Conservation (phyloP, 2,329 filamentous ascomycete species). For the Epichloe glyceriae region DNA sequence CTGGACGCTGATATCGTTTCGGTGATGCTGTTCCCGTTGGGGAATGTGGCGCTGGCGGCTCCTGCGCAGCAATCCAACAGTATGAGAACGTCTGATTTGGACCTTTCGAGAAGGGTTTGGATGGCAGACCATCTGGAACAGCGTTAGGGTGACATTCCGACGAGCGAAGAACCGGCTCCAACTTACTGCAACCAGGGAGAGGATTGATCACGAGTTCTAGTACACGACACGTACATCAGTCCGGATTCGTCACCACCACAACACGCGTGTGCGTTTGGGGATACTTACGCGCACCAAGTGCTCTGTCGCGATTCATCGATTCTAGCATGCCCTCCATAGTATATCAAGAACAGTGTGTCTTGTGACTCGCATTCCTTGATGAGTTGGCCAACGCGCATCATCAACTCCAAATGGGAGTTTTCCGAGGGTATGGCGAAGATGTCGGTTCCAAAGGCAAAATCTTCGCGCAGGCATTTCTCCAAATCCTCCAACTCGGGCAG, state of each 20-base stretch:
- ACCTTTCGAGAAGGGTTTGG: constrained; percentile 44
- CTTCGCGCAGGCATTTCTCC: constrained; percentile 38
- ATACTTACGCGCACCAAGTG: constrained; percentile 45
- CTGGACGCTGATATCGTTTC: constrained; percentile 50
- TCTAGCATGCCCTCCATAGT: constrained; percentile 46
- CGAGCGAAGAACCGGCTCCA: background rate
- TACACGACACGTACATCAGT: background rate
- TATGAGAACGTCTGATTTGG: constrained; percentile 43
- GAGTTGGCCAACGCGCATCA: constrained; percentile 41
- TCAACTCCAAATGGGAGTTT: constrained; percentile 44
- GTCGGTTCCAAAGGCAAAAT: constrained; percentile 44
- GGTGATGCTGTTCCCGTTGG: constrained; percentile 44
- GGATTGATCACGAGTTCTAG: constrained; percentile 34
- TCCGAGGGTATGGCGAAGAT: constrained; percentile 45
- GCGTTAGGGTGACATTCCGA: background rate
- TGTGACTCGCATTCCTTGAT: constrained; percentile 43
- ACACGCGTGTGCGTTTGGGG: background rate
- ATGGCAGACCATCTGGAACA: constrained; percentile 42
- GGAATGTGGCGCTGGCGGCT: constrained; percentile 46
- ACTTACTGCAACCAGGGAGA: constrained; percentile 44
- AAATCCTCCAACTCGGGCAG: constrained; percentile 44
- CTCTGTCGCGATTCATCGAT: constrained; percentile 48
- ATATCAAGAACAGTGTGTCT: constrained; percentile 43
- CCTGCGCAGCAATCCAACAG: constrained; percentile 47
- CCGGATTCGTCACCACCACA: background rate